These are phyloP conservation scores for Theobroma cacao DNA, from an alignment of 345 rosid genomes.

Conservation along the genomic window DNA sequence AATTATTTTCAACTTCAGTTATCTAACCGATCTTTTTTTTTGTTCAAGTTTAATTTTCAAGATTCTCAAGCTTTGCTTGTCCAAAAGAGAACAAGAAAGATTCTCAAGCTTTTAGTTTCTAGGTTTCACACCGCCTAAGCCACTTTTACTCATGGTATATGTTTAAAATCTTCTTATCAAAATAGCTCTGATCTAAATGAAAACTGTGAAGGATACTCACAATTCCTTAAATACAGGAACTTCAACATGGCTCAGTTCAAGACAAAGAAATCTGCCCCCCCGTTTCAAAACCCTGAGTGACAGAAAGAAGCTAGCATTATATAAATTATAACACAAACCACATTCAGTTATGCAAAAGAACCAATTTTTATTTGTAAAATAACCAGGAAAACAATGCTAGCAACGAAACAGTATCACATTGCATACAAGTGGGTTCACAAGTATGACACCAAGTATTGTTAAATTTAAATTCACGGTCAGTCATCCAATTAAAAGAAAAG, in stretches of 20 bases:
- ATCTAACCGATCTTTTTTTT: not conserved
- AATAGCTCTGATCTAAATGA: not conserved
- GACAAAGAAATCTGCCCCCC: slow-evolving; percentile 96
- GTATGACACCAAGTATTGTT: not conserved
- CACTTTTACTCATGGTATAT: not conserved
- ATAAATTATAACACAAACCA: not conserved
- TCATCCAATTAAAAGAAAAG: not conserved
- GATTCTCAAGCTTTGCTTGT: not conserved
- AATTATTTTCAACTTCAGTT: not conserved
- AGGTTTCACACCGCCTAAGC: not conserved
- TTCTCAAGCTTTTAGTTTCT: not conserved
- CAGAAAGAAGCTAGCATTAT: not conserved
- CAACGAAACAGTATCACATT: not conserved
- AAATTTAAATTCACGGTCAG: not conserved
- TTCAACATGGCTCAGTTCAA: slow-evolving; percentile 91
- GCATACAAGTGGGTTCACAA: not conserved
- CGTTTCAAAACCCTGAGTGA: slow-evolving; percentile 70
- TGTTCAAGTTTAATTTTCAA: too few relatives aligned
- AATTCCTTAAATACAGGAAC: slow-evolving; percentile 76
- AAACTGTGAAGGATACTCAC: slow-evolving; percentile 46
- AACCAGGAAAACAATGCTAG: not conserved
- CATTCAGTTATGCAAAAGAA: not conserved
- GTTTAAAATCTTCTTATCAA: not conserved
- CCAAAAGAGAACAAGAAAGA: not conserved
- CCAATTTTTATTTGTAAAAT: not conserved